phyloP scores from a whole-genome alignment of 2,329 filamentous ascomycete species.

The Chalara sp. region DNA sequence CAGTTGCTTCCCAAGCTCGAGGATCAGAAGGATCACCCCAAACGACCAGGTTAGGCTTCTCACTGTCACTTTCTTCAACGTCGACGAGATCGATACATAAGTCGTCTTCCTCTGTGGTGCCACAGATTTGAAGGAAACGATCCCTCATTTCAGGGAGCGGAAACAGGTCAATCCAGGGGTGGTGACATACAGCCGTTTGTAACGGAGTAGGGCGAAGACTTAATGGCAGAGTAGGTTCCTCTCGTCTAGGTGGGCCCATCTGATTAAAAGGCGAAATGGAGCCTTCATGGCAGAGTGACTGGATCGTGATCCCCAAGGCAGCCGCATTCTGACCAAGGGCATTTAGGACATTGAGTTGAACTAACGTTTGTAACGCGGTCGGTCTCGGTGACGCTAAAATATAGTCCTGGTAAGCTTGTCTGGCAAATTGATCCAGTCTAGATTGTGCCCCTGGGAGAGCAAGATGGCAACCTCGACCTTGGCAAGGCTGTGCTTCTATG shows the following conservation, averaged over 20 bases:
- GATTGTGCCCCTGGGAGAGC: no score
- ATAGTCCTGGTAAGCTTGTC: no score
- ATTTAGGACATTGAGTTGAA: constrained; percentile 20
- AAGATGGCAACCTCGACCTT: no score
- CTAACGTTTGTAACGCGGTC: constrained; percentile 12
- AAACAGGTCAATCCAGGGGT: constrained; percentile 31
- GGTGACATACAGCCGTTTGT: constrained; percentile 24
- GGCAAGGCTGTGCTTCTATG: no score
- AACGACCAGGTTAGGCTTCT: constrained; percentile 26
- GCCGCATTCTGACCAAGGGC: constrained; percentile 13
- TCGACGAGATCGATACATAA: constrained; percentile 16
- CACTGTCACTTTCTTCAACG: constrained; percentile 8
- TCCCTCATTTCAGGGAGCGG: constrained; percentile 29
- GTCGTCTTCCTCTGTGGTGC: constrained; percentile 13
- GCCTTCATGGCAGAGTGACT: constrained; percentile 3
- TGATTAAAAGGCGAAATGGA: constrained; percentile 5
- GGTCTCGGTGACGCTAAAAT: constrained; percentile 7
- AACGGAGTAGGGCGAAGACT: constrained; percentile 9
- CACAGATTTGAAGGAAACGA: constrained; percentile 23
- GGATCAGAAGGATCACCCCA: constrained; percentile 32
- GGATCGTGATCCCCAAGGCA: constrained; percentile 3
- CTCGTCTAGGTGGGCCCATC: not conserved
- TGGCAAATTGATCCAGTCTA: no score
- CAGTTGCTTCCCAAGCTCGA: constrained; percentile 31
- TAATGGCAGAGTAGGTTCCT: not conserved